Conservation (phyloP, 139 green algal genomes). For the Mesostigma viride region DNA sequence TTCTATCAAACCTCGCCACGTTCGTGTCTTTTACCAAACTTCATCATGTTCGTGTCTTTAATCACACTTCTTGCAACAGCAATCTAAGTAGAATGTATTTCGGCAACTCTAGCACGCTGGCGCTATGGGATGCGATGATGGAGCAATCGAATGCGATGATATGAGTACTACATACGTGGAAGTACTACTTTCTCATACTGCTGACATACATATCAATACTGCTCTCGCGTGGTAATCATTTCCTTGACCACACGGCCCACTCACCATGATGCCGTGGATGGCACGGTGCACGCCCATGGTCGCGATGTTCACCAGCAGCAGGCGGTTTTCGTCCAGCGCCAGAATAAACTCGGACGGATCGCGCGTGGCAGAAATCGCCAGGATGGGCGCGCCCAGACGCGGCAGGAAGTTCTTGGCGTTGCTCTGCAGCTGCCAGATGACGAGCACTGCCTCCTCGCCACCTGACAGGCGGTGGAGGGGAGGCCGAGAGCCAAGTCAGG, state of each 20-base stretch:
- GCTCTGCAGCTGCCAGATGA: conserved; percentile 56
- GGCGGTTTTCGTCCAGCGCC: conserved; percentile 56
- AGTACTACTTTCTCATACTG: neutral
- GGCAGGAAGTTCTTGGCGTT: conserved; percentile 41
- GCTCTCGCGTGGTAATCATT: neutral
- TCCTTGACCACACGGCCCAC: too few species aligned
- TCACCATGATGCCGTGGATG: conserved; percentile 16
- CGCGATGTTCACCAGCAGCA: conserved; percentile 49
- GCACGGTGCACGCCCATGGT: conserved; percentile 27
- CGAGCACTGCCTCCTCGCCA: conserved; percentile 19
- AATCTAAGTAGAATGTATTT: too few species aligned
- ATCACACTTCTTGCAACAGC: too few species aligned
- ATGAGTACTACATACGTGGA: too few species aligned
- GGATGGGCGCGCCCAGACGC: conserved; percentile 56
- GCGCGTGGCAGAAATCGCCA: neutral
- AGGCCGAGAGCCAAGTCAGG: too few species aligned
- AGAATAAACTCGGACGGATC: conserved; percentile 49
- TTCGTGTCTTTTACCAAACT: too few species aligned
- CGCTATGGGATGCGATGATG: too few species aligned
- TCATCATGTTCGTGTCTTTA: too few species aligned
- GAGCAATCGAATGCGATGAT: too few species aligned
- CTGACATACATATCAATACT: conserved; percentile 6
- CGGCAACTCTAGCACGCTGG: too few species aligned
- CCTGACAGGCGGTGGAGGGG: conserved; percentile 6
- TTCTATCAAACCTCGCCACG: too few species aligned